Conservation (phyloP, 495 filamentous ascomycete genomes). For the Xanthoparmelia taractica region DNA sequence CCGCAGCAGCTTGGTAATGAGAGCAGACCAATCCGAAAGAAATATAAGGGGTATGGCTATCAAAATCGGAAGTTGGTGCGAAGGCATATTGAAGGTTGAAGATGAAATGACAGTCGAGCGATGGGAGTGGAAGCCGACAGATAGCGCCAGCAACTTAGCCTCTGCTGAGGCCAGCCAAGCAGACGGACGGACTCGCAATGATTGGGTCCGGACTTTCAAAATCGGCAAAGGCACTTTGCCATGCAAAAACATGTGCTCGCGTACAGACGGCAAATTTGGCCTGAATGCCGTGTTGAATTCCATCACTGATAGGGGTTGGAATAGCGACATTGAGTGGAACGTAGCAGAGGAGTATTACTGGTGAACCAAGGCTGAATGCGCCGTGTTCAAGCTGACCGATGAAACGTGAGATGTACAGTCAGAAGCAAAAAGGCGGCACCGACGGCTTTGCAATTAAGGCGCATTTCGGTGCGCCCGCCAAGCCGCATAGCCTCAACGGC, state of each 20-base stretch:
- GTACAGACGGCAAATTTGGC: slow-evolving; percentile 16
- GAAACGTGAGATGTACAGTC: not conserved
- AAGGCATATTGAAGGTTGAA: slow-evolving; percentile 38
- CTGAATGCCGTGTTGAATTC: slow-evolving; percentile 1
- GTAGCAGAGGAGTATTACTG: slow-evolving; percentile 24
- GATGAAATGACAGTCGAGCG: slow-evolving; percentile 36
- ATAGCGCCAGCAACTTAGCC: not conserved
- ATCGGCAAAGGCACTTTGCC: slow-evolving; percentile 14
- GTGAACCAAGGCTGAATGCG: not conserved
- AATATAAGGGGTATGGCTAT: slow-evolving; percentile 38
- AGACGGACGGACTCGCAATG: slow-evolving; percentile 7
- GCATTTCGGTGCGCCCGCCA: not conserved
- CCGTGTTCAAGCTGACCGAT: not conserved
- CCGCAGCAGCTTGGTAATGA: slow-evolving; percentile 30
- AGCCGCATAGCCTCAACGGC: not conserved
- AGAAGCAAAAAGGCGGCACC: not conserved
- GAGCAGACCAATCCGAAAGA: slow-evolving; percentile 27
- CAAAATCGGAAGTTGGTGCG: slow-evolving; percentile 40
- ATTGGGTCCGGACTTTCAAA: slow-evolving; percentile 14
- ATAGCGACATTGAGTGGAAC: slow-evolving; percentile 17
- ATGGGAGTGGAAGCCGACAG: slow-evolving; percentile 33
- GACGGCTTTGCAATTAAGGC: not conserved
- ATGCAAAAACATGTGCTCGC: slow-evolving; percentile 18
- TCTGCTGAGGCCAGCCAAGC: not conserved
- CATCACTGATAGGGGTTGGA: not conserved